Conservation (phyloP, 345 rosid genomes). For the Ceriops zippeliana region DNA sequence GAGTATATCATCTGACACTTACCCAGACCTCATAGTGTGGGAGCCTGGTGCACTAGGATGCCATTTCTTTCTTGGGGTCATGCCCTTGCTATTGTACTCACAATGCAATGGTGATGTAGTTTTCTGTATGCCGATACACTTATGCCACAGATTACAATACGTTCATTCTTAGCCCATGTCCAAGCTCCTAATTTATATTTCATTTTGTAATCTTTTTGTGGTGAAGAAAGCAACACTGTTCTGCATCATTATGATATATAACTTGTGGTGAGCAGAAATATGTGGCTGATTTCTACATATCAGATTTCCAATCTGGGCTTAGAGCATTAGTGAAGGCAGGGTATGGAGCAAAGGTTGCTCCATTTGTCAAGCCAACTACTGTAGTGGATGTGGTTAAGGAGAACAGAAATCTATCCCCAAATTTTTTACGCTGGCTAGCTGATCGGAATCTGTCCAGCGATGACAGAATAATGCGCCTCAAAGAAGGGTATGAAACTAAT, state of each 20-base stretch:
- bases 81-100: no score
- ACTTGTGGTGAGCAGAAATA: slow-evolving; percentile 55
- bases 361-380: slow-evolving; percentile 63
- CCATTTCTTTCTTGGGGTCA: no score
- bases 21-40: no score
- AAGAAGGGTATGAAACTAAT: slow-evolving; percentile 68
- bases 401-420: slow-evolving; percentile 65
- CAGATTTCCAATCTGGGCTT: slow-evolving; percentile 89
- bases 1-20: no score
- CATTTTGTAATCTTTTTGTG: not conserved
- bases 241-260: not conserved
- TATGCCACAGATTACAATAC: not conserved
- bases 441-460: slow-evolving; percentile 70
- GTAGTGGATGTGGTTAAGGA: slow-evolving; percentile 60
- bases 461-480: slow-evolving; percentile 69
- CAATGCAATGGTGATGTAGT: not conserved
- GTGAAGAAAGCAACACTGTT: not conserved
- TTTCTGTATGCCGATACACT: not conserved
- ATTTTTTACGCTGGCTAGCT: slow-evolving; percentile 71
- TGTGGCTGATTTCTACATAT: slow-evolving; percentile 85
- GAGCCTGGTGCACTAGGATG: no score
- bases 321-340: slow-evolving; percentile 93
- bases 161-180: not conserved
- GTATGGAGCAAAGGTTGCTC: slow-evolving; percentile 82
- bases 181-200: not conserved